phyloP scores from a whole-genome alignment of 768 basidiomycete genomes.

The Auriscalpium microsporum region DNA sequence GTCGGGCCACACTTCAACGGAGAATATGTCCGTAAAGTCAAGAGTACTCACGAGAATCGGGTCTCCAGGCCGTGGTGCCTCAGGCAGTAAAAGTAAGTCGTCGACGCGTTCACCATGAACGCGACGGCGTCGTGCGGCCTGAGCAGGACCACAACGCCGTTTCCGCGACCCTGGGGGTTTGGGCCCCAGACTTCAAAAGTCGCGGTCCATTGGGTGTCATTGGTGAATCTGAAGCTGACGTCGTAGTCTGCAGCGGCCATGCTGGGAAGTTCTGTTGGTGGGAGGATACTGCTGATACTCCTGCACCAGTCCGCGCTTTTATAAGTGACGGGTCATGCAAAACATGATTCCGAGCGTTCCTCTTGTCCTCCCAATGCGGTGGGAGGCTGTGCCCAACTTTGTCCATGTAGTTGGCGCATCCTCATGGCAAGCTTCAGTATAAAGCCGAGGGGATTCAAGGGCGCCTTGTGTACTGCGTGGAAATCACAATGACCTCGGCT shows the following conservation, averaged over 20 bases:
- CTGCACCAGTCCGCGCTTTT: slow-evolving; percentile 36
- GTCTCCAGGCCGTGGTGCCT: slow-evolving; percentile 31
- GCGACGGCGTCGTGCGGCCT: slow-evolving; percentile 34
- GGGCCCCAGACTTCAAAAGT: slow-evolving; percentile 28
- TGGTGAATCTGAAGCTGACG: slow-evolving; percentile 42
- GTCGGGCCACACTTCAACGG: not conserved
- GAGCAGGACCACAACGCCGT: slow-evolving; percentile 23
- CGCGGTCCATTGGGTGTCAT: slow-evolving; percentile 34
- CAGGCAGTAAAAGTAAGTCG: slow-evolving; percentile 39
- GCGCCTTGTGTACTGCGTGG: too few species aligned
- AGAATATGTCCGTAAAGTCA: not conserved
- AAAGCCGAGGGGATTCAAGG: too few species aligned
- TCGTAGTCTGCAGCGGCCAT: slow-evolving; percentile 33
- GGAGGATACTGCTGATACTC: too few species aligned
- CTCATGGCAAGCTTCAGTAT: not conserved
- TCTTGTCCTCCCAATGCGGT: not conserved
- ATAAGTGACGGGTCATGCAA: not conserved
- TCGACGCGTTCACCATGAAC: slow-evolving; percentile 41
- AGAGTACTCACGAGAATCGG: slow-evolving; percentile 35
- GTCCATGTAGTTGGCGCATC: slow-evolving; percentile 6
- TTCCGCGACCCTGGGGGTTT: slow-evolving; percentile 23
- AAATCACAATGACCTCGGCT: too few species aligned
- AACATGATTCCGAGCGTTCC: not conserved
- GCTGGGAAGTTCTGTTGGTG: too few species aligned
- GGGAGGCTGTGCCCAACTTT: slow-evolving; percentile 11